Base-by-base conservation (phyloP, 257 asterid genomes). In the Solanum tarijense region DNA sequence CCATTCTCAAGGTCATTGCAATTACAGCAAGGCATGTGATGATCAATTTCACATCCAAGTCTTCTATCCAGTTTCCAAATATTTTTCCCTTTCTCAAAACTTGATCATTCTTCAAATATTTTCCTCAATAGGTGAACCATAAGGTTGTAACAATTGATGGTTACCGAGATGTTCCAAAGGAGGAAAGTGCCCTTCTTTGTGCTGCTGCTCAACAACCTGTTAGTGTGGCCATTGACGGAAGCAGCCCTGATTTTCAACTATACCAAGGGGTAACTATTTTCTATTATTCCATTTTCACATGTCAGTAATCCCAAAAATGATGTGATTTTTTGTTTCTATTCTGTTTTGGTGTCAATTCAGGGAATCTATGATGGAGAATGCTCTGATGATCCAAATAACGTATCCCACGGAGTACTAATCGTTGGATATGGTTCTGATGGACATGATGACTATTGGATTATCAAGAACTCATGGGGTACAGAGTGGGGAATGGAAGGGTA, bases 191-290 rank as follows among this genome's bases (percentile, higher is more conserved):
- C 43, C 27, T 90, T 71, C 81, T 91, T 23, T 91, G 92, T 86
- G 93, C 92, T 86, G 89, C 90, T 83, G 86, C 55, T 48, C 69
- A 91, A 34, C 91, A 91, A 65, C 93, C 91, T 75, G 78, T 91
- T 55, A 88, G 93, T 38, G 92, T 87, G 43, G 90, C 88, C 60
- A 90, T 91, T 0, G 84, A 78, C 8, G 93, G 90, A 34, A 87
- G 92, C 48, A 69, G 91, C 9, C 74, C 43, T 11, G 92, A 90
- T 87, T 88, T 91, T 85, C 93, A 91, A 72, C 87, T 91, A 5
- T 91, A 91, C 52, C 68, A 79, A 2, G 91, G 89, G 89, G 93
- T 91, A 87, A 43, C 87, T 82, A 35, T 21, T 81, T 31, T 46
- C 68, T 84, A 20, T n/a, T 66, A 13, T 12, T 25, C 12, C 8